A percentile compares a stretch with the other conserved stretches of the same genome.
These are phyloP conservation scores for Neofusicoccum ribis DNA, from an alignment of 2,329 filamentous ascomycete genomes.

Conservation along the genomic window DNA sequence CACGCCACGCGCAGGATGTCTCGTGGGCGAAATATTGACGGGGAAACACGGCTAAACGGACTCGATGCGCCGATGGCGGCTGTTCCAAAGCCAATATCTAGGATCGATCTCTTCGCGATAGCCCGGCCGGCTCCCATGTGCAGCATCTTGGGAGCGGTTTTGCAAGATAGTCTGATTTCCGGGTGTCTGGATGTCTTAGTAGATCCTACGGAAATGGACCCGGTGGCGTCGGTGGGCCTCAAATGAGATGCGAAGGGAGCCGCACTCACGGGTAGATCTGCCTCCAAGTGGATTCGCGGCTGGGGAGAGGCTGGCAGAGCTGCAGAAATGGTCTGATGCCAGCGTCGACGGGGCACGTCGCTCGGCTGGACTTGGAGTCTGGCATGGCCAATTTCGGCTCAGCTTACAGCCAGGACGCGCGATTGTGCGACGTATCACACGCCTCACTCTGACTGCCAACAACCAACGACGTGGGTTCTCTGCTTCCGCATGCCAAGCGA, in stretches of 20 bases:
- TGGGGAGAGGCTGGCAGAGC: conserved; percentile 5
- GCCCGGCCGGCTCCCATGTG: not conserved
- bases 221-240: not conserved
- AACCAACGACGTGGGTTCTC: not conserved
- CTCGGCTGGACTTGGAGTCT: not conserved
- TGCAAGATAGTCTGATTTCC: not conserved
- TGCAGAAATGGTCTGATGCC: conserved; percentile 12
- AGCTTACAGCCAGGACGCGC: conserved; percentile 7
- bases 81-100: not conserved
- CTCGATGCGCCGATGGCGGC: not conserved
- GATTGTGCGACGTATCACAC: conserved; percentile 13
- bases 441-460: not conserved
- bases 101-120: not conserved
- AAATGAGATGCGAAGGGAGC: not conserved
- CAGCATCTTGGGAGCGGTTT: not conserved
- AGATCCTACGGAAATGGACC: not conserved
- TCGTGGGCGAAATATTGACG: not conserved
- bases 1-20: not conserved
- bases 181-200: not conserved
- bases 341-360: not conserved
- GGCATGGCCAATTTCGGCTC: conserved; percentile 9
- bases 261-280: conserved; percentile 3
- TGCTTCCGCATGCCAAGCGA: not conserved
- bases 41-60: not conserved
- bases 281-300: not conserved